These are phyloP conservation scores for Acanthamoeba castellanii DNA, from an alignment of 208 protist genomes.

Conservation along the genomic window DNA sequence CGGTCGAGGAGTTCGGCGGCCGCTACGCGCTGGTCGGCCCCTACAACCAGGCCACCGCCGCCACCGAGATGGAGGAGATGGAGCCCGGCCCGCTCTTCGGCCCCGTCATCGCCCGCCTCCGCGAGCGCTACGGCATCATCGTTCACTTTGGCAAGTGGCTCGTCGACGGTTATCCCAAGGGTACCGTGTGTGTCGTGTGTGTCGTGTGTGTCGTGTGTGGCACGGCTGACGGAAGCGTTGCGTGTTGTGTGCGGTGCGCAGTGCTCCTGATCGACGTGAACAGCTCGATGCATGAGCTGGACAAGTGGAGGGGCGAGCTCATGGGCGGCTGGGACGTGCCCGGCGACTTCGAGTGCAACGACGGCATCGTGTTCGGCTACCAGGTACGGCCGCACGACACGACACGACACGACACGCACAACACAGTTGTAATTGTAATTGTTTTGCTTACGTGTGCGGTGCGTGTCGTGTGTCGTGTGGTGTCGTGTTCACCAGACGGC, in stretches of 20 bases:
- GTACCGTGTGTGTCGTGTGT: not conserved
- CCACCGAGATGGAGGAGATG: slow-evolving; percentile 84
- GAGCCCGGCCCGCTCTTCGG: slow-evolving; percentile 72
- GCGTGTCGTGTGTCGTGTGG: not conserved
- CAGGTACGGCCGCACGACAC: too few species aligned
- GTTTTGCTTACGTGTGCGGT: too few species aligned
- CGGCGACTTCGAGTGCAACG: slow-evolving; percentile 86
- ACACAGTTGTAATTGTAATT: too few species aligned
- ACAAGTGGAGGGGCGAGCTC: slow-evolving; percentile 83
- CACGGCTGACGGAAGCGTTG: not conserved
- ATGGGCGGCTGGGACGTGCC: slow-evolving; percentile 79
- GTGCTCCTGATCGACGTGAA: slow-evolving; percentile 86
- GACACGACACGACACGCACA: too few species aligned
- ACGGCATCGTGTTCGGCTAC: slow-evolving; percentile 88
- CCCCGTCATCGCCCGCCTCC: slow-evolving; percentile 75
- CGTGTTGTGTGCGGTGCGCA: too few species aligned
- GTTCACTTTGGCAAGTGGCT: slow-evolving; percentile 89
- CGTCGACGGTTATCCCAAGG: slow-evolving; percentile 83
- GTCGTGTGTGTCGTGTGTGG: not conserved
- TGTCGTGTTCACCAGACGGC: slow-evolving; percentile 9
- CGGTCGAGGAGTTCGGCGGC: slow-evolving; percentile 78
- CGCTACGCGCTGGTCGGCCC: slow-evolving; percentile 83
- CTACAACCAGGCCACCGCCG: slow-evolving; percentile 79
- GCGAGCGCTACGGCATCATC: slow-evolving; percentile 77
- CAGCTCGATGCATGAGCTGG: slow-evolving; percentile 74